A percentile compares a stretch with the other conserved stretches of the same genome.
Conservation (phyloP, 495 filamentous ascomycete species). For the Darksidea phi region DNA sequence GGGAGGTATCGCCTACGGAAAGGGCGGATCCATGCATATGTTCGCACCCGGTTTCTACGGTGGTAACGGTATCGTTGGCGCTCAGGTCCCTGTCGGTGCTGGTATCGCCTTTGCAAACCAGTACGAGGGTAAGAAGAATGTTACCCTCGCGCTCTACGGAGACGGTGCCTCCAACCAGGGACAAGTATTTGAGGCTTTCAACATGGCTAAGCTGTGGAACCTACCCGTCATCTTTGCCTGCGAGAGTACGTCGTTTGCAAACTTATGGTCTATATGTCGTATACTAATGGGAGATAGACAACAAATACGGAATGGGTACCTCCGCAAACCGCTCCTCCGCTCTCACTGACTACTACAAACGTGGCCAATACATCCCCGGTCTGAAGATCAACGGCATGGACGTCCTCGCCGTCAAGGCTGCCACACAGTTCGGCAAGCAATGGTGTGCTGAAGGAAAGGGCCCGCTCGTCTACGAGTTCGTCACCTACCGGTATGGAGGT, state of each 20-base stretch:
- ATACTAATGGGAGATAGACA: constrained; percentile 61
- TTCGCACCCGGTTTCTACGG: constrained; percentile 97
- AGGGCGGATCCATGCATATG: constrained; percentile 99
- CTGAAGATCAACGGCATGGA: constrained; percentile 99
- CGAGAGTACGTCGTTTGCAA: constrained; percentile 65
- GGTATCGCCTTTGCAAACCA: constrained; percentile 96
- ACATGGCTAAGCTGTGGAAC: constrained; percentile 99
- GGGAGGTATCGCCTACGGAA: constrained; percentile 96
- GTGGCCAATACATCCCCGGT: constrained; percentile 98
- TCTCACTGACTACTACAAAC: constrained; percentile 99
- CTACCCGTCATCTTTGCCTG: constrained; percentile 93
- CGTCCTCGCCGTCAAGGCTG: constrained; percentile 95
- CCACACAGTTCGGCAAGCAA: constrained; percentile 86
- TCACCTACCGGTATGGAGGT: constrained; percentile 98
- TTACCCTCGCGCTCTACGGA: constrained; percentile 88
- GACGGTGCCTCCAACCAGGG: constrained; percentile 98
- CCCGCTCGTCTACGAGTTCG: constrained; percentile 94
- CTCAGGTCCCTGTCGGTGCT: constrained; percentile 96
- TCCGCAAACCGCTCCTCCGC: constrained; percentile 91
- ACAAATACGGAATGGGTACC: constrained; percentile 99
- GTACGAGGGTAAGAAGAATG: constrained; percentile 81
- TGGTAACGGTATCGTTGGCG: constrained; percentile 98
- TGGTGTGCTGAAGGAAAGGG: constrained; percentile 78
- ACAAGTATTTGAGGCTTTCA: constrained; percentile 99
- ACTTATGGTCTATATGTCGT: background rate